These are phyloP conservation scores for Phialophora chinensis DNA, from an alignment of 2,329 filamentous ascomycete genomes.

Conservation along the genomic window DNA sequence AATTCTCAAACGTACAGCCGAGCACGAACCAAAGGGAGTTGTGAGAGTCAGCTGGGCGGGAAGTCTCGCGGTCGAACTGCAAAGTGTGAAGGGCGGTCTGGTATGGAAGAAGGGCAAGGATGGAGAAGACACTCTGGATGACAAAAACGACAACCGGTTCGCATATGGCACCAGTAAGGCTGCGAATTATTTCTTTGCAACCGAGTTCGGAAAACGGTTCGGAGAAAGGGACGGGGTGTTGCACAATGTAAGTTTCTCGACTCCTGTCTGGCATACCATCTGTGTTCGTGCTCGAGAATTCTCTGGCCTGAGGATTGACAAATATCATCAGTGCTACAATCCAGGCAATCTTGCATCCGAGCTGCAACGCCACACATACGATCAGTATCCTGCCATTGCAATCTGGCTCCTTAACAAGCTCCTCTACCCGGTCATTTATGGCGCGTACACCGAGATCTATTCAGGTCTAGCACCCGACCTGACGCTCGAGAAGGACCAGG, in stretches of 20 bases:
- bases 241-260: slow-evolving; percentile 31
- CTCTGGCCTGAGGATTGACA: no score
- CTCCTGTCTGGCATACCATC: not conserved
- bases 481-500: slow-evolving; percentile 43
- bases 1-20: slow-evolving; percentile 42
- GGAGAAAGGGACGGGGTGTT: slow-evolving; percentile 26
- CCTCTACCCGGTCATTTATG: slow-evolving; percentile 46
- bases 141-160: not conserved
- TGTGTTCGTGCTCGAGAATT: not conserved
- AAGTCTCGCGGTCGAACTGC: slow-evolving; percentile 24
- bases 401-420: slow-evolving; percentile 8
- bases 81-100: slow-evolving; percentile 18
- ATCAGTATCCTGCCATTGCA: not conserved
- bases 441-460: slow-evolving; percentile 58
- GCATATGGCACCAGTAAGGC: slow-evolving; percentile 29
- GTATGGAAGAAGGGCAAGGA: slow-evolving; percentile 26
- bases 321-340: slow-evolving; percentile 41
- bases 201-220: slow-evolving; percentile 32
- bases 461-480: slow-evolving; percentile 54
- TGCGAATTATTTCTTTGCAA: slow-evolving; percentile 30
- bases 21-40: slow-evolving; percentile 30
- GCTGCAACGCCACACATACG: slow-evolving; percentile 42
- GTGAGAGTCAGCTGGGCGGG: slow-evolving; percentile 46
- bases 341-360: slow-evolving; percentile 52
- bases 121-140: slow-evolving; percentile 22